Percentiles rank a stretch among this genome's conserved stretches.
These are phyloP conservation scores for Emmonsiellopsis sp. DNA, from an alignment of 2,329 filamentous ascomycete species.

Conservation along the genomic window DNA sequence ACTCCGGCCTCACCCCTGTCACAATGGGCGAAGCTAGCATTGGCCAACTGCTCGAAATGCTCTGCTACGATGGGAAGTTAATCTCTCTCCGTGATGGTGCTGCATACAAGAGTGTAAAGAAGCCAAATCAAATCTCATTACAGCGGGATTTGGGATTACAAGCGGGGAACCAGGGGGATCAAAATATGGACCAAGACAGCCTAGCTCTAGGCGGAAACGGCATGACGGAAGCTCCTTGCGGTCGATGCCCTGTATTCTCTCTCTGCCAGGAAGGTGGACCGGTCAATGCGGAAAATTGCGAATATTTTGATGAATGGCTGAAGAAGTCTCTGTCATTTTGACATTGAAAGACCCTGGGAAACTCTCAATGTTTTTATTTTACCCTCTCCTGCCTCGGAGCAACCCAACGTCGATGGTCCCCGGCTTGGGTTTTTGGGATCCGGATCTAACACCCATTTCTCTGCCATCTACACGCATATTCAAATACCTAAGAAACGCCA, in stretches of 20 bases:
- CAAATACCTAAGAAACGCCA: too few species aligned
- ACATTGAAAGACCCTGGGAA: neutral
- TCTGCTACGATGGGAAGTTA: conserved; percentile 78
- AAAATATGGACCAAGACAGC: conserved; percentile 23
- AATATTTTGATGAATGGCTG: conserved; percentile 85
- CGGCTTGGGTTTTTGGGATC: too few species aligned
- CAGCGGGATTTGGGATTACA: conserved; percentile 27
- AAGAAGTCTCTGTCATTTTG: conserved; percentile 31
- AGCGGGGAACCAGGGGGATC: conserved; percentile 17
- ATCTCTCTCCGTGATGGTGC: conserved; percentile 48
- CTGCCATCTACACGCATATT: too few species aligned
- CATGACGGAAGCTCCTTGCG: conserved; percentile 82
- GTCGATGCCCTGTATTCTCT: conserved; percentile 84
- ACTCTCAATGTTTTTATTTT: too few species aligned
- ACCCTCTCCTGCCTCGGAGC: too few species aligned
- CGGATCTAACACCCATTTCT: too few species aligned
- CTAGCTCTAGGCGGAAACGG: conserved; percentile 53
- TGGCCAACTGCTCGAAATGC: conserved; percentile 74
- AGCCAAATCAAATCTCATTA: conserved; percentile 23
- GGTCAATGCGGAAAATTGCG: conserved; percentile 80
- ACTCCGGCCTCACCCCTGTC: conserved; percentile 60
- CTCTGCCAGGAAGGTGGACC: conserved; percentile 85
- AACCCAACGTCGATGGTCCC: too few species aligned
- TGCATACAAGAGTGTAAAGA: conserved; percentile 40
- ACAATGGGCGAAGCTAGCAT: conserved; percentile 64